phyloP scores from a whole-genome alignment of 148 eudicot species.

The Rheum nobile region DNA sequence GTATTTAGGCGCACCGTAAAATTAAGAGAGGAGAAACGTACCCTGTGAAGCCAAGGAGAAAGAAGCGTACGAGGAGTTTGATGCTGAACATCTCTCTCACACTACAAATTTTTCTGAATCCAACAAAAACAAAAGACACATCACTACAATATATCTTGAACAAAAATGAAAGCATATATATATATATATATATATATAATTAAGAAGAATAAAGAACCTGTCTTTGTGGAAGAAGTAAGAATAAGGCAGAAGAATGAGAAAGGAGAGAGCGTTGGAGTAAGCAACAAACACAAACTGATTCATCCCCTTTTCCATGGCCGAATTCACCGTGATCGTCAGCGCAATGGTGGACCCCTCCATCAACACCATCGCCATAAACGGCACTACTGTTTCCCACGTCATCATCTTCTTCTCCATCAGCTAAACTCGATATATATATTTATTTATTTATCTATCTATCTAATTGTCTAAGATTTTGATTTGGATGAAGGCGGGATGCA shows the following conservation, averaged over 20 bases:
- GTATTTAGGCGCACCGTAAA: too few species aligned
- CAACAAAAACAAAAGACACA: neutral
- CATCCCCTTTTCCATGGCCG: conserved; percentile 48
- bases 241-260: conserved; percentile 40
- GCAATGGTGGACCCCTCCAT: conserved; percentile 63
- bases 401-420: conserved; percentile 12
- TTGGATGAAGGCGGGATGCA: neutral
- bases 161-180: neutral
- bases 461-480: neutral
- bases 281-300: conserved; percentile 75
- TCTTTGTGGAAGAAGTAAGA: conserved; percentile 30
- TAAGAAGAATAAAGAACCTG: conserved; percentile 18
- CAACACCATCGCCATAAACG: conserved; percentile 35
- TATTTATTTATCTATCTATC: neutral
- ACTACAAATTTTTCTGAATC: conserved; percentile 9
- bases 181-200: too few species aligned
- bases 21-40: conserved; percentile 2
- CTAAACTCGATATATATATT: neutral
- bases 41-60: conserved; percentile 70
- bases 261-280: conserved; percentile 61
- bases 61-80: conserved; percentile 32
- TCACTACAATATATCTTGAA: neutral
- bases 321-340: conserved; percentile 55
- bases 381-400: conserved; percentile 18
- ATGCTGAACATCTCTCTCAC: conserved; percentile 30